Evolutionary conservation across 2,329 filamentous ascomycete genomes (phyloP).

Genomic region (Lasiodiplodia sp.): DNA sequence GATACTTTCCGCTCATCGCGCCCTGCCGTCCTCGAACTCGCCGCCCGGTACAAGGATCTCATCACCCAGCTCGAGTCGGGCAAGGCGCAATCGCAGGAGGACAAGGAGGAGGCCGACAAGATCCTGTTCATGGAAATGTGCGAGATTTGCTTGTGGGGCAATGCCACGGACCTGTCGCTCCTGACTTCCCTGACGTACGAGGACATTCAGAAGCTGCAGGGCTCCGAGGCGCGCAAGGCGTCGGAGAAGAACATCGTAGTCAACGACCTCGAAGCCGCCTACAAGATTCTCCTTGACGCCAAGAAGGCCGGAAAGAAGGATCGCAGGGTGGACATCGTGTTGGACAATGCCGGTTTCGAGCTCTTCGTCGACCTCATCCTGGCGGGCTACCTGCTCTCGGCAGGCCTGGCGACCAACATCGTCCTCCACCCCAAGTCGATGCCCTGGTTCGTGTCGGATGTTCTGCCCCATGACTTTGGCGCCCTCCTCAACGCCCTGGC

Average conservation of each 20-base stretch:
- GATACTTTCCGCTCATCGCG: conserved; percentile 91
- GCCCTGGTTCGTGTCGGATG: conserved; percentile 98
- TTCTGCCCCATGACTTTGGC: conserved; percentile 83
- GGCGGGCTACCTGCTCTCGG: conserved; percentile 85
- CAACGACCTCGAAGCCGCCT: conserved; percentile 81
- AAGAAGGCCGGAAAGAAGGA: conserved; percentile 69
- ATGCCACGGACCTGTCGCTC: conserved; percentile 92
- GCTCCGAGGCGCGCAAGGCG: conserved; percentile 81
- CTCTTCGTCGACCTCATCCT: conserved; percentile 94
- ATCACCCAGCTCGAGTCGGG: conserved; percentile 69
- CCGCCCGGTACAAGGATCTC: conserved; percentile 78
- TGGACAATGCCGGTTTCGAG: conserved; percentile 98
- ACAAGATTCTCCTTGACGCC: conserved; percentile 70
- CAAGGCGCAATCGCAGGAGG: conserved; percentile 48
- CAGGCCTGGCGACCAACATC: conserved; percentile 83
- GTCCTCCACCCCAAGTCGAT: conserved; percentile 94
- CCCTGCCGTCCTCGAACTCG: conserved; percentile 82
- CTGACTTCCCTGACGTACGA: conserved; percentile 91
- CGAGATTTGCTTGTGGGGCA: conserved; percentile 97
- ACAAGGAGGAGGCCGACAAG: conserved; percentile 71
- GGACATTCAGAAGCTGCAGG: conserved; percentile 96
- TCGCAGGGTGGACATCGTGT: conserved; percentile 87
- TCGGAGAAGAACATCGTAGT: conserved; percentile 91
- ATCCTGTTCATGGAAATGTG: conserved; percentile 90
- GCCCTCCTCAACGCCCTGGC: conserved; percentile 83